These are phyloP conservation scores for Phytophthora syringae DNA, from an alignment of 352 stramenopile species.

Conservation along the genomic window DNA sequence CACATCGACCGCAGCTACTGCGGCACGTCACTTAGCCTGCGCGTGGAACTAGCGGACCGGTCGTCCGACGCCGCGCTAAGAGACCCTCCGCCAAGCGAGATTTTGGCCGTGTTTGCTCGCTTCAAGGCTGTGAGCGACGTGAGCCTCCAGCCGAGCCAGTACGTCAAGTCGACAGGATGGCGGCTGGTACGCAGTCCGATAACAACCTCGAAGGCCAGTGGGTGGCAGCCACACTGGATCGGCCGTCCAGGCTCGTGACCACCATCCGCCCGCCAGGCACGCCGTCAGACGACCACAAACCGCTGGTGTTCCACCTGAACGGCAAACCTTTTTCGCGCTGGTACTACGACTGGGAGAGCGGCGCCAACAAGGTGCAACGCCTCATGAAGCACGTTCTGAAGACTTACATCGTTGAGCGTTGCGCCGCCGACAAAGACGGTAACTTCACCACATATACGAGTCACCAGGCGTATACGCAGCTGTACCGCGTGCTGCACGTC, in stretches of 20 bases:
- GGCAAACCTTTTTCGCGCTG: conserved; percentile 40
- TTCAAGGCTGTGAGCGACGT: conserved; percentile 23
- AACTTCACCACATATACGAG: conserved; percentile 18
- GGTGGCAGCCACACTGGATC: conserved; percentile 49
- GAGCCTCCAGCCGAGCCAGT: conserved; percentile 8
- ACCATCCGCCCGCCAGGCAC: conserved; percentile 7
- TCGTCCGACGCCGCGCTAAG: not conserved
- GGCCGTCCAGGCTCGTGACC: conserved; percentile 28
- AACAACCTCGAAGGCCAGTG: conserved; percentile 53
- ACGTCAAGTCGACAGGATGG: conserved; percentile 33
- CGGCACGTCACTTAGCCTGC: conserved; percentile 48
- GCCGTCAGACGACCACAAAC: conserved; percentile 29
- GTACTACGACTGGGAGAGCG: conserved; percentile 74
- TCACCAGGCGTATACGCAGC: conserved; percentile 3
- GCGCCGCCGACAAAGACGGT: conserved; percentile 26
- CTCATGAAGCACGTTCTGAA: conserved; percentile 65
- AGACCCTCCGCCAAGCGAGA: conserved; percentile 7
- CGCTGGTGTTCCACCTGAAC: conserved; percentile 48
- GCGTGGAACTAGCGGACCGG: conserved; percentile 19
- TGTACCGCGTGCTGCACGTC: conserved; percentile 48
- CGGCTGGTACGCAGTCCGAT: conserved; percentile 42
- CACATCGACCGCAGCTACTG: conserved; percentile 68
- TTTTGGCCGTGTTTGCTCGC: conserved; percentile 18
- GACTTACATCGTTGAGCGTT: conserved; percentile 52
- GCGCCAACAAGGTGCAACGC: conserved; percentile 57